phyloP scores from a whole-genome alignment of 108 stramenopile genomes.

The Nannochloropsis oceanica region DNA sequence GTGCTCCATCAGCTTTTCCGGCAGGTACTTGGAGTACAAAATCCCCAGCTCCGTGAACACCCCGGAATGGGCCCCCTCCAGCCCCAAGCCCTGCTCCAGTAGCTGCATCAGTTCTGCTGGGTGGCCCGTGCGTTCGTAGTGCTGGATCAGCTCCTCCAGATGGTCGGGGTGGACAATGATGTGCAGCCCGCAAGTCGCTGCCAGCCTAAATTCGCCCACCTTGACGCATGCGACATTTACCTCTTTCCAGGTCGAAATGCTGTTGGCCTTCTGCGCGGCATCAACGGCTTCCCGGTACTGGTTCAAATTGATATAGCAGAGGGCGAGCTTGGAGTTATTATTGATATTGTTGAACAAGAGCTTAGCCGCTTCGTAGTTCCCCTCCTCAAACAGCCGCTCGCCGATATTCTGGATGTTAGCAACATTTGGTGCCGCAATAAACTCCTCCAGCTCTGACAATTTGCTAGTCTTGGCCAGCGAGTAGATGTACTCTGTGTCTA shows the following conservation, averaged over 20 bases:
- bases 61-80: conserved; percentile 95
- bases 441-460: conserved; percentile 85
- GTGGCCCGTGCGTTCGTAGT: conserved; percentile 92
- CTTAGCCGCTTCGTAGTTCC: conserved; percentile 91
- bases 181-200: conserved; percentile 85
- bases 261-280: conserved; percentile 92
- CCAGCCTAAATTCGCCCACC: conserved; percentile 91
- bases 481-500: conserved; percentile 98
- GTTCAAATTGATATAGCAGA: conserved; percentile 90
- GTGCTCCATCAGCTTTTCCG: conserved; percentile 98
- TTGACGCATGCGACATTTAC: conserved; percentile 89
- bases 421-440: conserved; percentile 94
- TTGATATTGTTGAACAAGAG: conserved; percentile 89
- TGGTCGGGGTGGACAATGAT: conserved; percentile 99
- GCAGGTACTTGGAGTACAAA: conserved; percentile 96
- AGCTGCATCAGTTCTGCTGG: conserved; percentile 86
- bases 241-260: conserved; percentile 94
- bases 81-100: conserved; percentile 94
- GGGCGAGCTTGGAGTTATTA: conserved; percentile 99
- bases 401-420: conserved; percentile 91
- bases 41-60: conserved; percentile 98
- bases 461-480: conserved; percentile 87
- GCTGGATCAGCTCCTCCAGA: conserved; percentile 90
- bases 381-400: conserved; percentile 87
- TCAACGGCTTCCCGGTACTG: conserved; percentile 97